phyloP scores from a whole-genome alignment of 768 basidiomycete species.

The Sistotremastrum niveocremeum region DNA sequence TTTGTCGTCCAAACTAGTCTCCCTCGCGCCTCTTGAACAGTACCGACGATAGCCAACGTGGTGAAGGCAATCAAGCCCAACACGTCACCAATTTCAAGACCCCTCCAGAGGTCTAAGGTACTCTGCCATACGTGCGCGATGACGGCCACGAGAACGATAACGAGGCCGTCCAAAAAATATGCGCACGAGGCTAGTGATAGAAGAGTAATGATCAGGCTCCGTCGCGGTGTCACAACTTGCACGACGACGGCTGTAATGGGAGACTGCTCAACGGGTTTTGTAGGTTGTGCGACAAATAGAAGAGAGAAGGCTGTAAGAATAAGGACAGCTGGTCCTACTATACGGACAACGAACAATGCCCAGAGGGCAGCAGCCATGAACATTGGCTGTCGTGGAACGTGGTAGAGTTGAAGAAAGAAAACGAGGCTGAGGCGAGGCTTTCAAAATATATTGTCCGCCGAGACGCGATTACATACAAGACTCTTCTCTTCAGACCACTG shows the following conservation, averaged over 20 bases:
- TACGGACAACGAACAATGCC: constrained; percentile 43
- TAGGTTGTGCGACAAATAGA: constrained; percentile 20
- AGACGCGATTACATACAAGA: too few species aligned
- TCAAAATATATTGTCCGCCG: too few species aligned
- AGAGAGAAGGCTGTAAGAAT: constrained; percentile 50
- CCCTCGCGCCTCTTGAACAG: constrained; percentile 67
- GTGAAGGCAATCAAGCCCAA: constrained; percentile 57
- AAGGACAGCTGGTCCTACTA: constrained; percentile 56
- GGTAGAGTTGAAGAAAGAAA: too few species aligned
- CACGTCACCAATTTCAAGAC: constrained; percentile 22
- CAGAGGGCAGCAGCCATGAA: not conserved
- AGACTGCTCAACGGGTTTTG: constrained; percentile 35
- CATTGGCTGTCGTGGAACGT: too few species aligned
- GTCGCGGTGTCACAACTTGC: constrained; percentile 58
- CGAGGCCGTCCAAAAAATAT: constrained; percentile 65
- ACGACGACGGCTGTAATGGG: constrained; percentile 72
- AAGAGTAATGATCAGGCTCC: constrained; percentile 56
- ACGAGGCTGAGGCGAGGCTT: too few species aligned
- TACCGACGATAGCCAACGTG: constrained; percentile 59
- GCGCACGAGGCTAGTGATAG: constrained; percentile 58
- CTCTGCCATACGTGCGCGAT: constrained; percentile 53
- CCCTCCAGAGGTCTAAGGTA: constrained; percentile 37
- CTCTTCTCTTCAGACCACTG: too few species aligned
- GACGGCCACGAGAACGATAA: constrained; percentile 53
- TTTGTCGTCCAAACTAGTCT: constrained; percentile 52